Conservation (phyloP, 1,284 basidiomycete genomes). For the Marasmius fiardii region DNA sequence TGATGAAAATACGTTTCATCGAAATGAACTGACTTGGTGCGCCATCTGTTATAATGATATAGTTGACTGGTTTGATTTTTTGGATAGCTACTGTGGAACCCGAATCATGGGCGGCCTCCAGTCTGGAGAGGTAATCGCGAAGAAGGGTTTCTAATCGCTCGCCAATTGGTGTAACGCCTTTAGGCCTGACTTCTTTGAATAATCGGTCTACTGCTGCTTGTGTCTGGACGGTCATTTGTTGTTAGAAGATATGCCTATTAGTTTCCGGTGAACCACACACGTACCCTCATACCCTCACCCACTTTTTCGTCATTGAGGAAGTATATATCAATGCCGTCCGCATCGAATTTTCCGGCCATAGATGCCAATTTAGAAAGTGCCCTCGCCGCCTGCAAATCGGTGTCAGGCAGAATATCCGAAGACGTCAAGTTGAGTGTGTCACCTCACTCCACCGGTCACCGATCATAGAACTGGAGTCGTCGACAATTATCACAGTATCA, state of each 20-base stretch:
- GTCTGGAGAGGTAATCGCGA: constrained; percentile 31
- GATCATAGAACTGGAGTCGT: constrained; percentile 47
- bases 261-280: not conserved
- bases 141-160: constrained; percentile 36
- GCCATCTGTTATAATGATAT: constrained; percentile 51
- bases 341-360: constrained; percentile 35
- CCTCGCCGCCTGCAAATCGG: constrained; percentile 32
- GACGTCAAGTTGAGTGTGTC: not conserved
- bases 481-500: constrained; percentile 40
- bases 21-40: constrained; percentile 32
- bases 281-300: constrained; percentile 30
- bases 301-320: constrained; percentile 36
- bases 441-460: constrained; percentile 29
- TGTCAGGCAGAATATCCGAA: not conserved
- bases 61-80: constrained; percentile 42
- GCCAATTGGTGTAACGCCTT: constrained; percentile 41
- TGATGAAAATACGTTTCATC: not conserved
- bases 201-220: constrained; percentile 20
- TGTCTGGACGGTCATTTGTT: constrained; percentile 12
- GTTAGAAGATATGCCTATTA: not conserved
- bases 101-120: constrained; percentile 30
- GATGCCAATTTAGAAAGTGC: constrained; percentile 37
- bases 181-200: constrained; percentile 36
- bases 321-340: constrained; percentile 42
- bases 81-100: constrained; percentile 20